These are phyloP conservation scores for Xylaria telfairii DNA, from an alignment of 495 filamentous ascomycete genomes.

Conservation along the genomic window DNA sequence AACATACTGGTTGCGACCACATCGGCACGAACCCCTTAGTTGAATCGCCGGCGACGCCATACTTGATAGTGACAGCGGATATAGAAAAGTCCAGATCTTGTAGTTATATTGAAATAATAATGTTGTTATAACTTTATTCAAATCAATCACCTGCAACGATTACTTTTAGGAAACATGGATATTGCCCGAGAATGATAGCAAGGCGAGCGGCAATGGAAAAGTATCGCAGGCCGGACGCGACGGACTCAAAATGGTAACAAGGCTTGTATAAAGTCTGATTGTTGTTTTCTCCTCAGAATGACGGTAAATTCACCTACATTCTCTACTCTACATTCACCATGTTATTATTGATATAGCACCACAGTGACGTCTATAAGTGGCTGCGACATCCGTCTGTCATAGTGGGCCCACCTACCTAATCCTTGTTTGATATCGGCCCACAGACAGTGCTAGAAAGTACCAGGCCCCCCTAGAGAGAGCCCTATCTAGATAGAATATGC, in stretches of 20 bases:
- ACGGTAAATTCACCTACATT: background rate
- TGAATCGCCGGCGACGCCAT: slow-evolving; percentile 33
- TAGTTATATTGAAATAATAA: background rate
- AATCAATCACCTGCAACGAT: background rate
- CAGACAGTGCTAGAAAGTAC: slow-evolving; percentile 15
- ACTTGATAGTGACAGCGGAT: background rate
- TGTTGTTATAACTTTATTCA: background rate
- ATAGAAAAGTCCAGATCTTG: background rate
- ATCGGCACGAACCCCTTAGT: slow-evolving; percentile 79
- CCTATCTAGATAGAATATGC: too few relatives aligned
- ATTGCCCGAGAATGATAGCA: background rate
- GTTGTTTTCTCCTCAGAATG: background rate
- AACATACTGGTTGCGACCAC: slow-evolving; percentile 82
- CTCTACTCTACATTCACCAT: background rate
- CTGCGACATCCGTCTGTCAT: slow-evolving; percentile 18
- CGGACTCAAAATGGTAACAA: background rate
- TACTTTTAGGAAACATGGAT: background rate
- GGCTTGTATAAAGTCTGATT: background rate
- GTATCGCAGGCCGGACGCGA: background rate
- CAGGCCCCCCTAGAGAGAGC: background rate
- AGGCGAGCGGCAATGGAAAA: background rate
- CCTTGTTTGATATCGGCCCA: background rate
- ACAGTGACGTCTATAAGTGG: slow-evolving; percentile 16
- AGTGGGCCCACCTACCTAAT: background rate
- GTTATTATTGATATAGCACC: background rate